phyloP scores from a whole-genome alignment of 352 stramenopile genomes.

The Phytopythium litorale region DNA sequence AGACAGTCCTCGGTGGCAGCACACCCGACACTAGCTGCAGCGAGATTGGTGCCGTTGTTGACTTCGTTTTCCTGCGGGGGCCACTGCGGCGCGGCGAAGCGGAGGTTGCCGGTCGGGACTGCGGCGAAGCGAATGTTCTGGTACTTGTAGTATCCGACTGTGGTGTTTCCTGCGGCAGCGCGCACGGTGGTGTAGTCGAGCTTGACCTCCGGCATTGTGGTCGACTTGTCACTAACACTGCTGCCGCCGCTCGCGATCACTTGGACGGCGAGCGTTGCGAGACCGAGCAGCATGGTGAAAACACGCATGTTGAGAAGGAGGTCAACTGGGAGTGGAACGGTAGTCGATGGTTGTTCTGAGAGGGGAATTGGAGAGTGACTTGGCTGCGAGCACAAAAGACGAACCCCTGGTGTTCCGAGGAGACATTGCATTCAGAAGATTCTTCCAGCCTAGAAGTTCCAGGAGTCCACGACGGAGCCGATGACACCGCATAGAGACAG shows the following conservation, averaged over 20 bases:
- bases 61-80: constrained; percentile 15
- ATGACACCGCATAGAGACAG: no score
- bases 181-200: constrained; percentile 28
- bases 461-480: no score
- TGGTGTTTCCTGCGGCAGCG: constrained; percentile 18
- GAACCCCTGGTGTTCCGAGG: no score
- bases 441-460: no score
- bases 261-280: background rate
- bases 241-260: background rate
- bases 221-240: background rate
- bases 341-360: no score
- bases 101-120: constrained; percentile 15
- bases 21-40: constrained; percentile 19
- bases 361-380: background rate
- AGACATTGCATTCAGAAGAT: no score
- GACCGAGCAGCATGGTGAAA: background rate
- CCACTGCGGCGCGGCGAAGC: constrained; percentile 21
- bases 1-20: constrained; percentile 24
- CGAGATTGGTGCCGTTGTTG: constrained; percentile 23
- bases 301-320: background rate
- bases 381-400: no score
- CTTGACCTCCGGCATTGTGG: constrained; percentile 2
- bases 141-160: constrained; percentile 30
- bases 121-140: constrained; percentile 30
- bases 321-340: no score